Evolutionary conservation across 164 flowering plant species (phyloP).

Genomic region (Stephania yunnanensis): DNA sequence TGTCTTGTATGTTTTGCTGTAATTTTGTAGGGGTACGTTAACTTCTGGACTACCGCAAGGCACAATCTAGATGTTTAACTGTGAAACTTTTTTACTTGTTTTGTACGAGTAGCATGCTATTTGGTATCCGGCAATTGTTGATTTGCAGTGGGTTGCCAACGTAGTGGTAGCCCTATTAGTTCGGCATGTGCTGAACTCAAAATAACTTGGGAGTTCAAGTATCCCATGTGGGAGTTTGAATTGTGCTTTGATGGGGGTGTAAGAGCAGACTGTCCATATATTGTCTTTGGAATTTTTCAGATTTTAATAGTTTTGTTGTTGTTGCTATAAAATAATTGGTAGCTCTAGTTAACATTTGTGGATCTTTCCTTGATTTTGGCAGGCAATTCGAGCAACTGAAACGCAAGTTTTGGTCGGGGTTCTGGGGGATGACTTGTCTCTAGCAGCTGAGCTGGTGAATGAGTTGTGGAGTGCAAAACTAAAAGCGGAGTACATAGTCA

Average conservation of each 20-base stretch:
- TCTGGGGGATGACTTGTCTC: conserved; percentile 51
- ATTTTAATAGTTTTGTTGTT: background rate
- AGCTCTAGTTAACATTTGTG: background rate
- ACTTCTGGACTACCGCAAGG: no score
- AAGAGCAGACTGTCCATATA: background rate
- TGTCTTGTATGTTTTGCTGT: background rate
- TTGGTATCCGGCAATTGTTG: no score
- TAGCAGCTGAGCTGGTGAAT: conserved; percentile 62
- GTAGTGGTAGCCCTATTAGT: no score
- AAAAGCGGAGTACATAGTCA: conserved; percentile 53
- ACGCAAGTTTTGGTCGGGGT: conserved; percentile 73
- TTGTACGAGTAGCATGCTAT: background rate
- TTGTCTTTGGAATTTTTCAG: background rate
- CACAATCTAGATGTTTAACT: background rate
- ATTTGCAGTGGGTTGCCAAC: no score
- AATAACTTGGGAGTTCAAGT: background rate
- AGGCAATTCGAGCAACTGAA: conserved; percentile 68
- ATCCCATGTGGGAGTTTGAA: background rate
- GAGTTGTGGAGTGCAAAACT: conserved; percentile 59
- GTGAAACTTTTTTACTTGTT: background rate
- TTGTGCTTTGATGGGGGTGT: no score
- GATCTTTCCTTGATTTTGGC: conserved; percentile 13
- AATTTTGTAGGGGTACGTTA: no score
- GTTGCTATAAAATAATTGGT: background rate
- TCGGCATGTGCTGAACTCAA: background rate